A percentile compares a stretch with the other conserved stretches of the same genome.
Evolutionary conservation across 371 early-diverging fungal genomes (phyloP).

Genomic region (Apophysomyces elegans): DNA sequence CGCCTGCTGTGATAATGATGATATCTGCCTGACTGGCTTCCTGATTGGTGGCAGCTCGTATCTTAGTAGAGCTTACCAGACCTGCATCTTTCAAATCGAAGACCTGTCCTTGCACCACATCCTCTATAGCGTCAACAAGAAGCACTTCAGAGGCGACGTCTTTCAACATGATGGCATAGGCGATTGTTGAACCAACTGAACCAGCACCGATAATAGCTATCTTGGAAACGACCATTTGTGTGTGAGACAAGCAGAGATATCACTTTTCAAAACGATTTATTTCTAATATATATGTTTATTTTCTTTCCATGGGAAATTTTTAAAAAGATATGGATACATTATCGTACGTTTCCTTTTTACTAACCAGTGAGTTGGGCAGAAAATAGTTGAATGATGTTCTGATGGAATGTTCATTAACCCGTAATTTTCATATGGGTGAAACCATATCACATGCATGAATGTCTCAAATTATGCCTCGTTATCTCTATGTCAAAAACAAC

Average conservation of each 20-base stretch:
- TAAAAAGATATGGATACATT: background rate
- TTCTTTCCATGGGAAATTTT: background rate
- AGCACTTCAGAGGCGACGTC: conserved; percentile 72
- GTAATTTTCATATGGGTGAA: background rate
- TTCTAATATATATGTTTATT: background rate
- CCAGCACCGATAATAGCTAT: conserved; percentile 83
- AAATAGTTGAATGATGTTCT: background rate
- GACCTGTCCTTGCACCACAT: conserved; percentile 74
- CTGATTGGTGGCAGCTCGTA: conserved; percentile 60
- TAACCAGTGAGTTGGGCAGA: background rate
- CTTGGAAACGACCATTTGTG: conserved; percentile 3
- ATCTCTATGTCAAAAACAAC: too few relatives aligned
- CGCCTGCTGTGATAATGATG: conserved; percentile 88
- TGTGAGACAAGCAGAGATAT: background rate
- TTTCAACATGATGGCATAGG: conserved; percentile 73
- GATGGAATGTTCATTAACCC: background rate
- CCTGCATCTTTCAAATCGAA: conserved; percentile 81
- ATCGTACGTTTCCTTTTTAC: background rate
- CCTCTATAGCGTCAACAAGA: conserved; percentile 70
- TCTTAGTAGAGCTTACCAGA: conserved; percentile 65
- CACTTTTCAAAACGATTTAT: background rate
- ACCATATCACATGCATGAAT: background rate
- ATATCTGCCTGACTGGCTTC: conserved; percentile 88
- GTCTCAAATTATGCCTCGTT: background rate
- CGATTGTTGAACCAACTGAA: conserved; percentile 80